Percentiles rank a stretch among this genome's conserved stretches.
Conservation (phyloP, 441 rosid species). For the Populus hybrid region DNA sequence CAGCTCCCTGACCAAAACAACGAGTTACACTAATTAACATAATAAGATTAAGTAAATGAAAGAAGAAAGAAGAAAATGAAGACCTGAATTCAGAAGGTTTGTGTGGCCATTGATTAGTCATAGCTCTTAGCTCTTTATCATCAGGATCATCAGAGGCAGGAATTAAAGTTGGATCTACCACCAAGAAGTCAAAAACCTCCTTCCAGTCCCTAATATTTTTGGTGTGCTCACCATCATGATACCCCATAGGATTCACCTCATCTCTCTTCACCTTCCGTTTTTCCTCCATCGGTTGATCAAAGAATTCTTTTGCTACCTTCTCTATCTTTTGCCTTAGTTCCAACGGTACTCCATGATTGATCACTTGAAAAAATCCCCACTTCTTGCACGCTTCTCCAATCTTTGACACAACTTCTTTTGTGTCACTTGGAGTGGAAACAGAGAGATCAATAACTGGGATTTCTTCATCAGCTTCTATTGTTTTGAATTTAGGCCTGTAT, state of each 20-base stretch:
- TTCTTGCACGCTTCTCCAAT: conserved; percentile 63
- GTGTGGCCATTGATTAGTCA: conserved; percentile 73
- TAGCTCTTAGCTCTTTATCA: conserved; percentile 42
- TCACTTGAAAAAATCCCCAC: conserved; percentile 85
- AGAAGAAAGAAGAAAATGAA: not conserved
- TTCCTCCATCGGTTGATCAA: conserved; percentile 44
- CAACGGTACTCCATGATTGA: conserved; percentile 68
- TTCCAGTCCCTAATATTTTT: conserved; percentile 71
- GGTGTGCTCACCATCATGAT: conserved; percentile 67
- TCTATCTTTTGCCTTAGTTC: conserved; percentile 42
- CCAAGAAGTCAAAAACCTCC: conserved; percentile 67
- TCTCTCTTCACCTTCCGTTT: conserved; percentile 60
- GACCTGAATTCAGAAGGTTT: conserved; percentile 36
- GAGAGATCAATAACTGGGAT: conserved; percentile 54
- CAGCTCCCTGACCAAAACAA: conserved; percentile 34
- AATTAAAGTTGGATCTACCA: conserved; percentile 52
- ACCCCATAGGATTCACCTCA: conserved; percentile 53
- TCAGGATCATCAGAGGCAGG: conserved; percentile 49
- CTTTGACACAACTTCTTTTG: conserved; percentile 31
- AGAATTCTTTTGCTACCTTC: conserved; percentile 60
- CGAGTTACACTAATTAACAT: not conserved
- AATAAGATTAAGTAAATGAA: not conserved
- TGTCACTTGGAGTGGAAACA: conserved; percentile 10
- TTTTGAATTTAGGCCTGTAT: conserved; percentile 43
- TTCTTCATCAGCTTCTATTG: conserved; percentile 34